A percentile compares a stretch with the other conserved stretches of the same genome.
phyloP scores from a whole-genome alignment of 2,329 filamentous ascomycete genomes.

The Fusarium nematophilum region DNA sequence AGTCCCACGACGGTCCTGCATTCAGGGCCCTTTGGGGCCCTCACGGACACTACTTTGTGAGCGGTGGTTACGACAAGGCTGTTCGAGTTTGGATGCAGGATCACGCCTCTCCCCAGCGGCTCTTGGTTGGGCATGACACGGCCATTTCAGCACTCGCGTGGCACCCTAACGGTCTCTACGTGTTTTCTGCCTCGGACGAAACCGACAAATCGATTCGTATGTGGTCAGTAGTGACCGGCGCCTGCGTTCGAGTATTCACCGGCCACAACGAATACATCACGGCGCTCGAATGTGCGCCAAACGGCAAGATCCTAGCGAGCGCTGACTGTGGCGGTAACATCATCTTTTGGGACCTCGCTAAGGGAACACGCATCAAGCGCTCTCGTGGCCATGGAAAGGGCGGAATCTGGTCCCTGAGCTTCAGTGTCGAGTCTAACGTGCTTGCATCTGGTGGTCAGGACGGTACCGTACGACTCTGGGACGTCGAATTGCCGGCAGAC shows the following conservation, averaged over 20 bases:
- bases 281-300: constrained; percentile 84
- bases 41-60: constrained; percentile 94
- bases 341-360: constrained; percentile 92
- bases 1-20: constrained; percentile 89
- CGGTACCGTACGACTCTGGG: constrained; percentile 93
- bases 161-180: constrained; percentile 93
- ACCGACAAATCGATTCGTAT: constrained; percentile 92
- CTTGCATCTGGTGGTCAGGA: constrained; percentile 92
- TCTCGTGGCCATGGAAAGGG: constrained; percentile 94
- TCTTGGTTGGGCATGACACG: constrained; percentile 93
- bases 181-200: constrained; percentile 91
- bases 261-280: constrained; percentile 92
- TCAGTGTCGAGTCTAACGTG: constrained; percentile 91
- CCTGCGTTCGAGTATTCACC: constrained; percentile 89
- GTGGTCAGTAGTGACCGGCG: constrained; percentile 93
- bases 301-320: constrained; percentile 90
- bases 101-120: constrained; percentile 86
- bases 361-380: constrained; percentile 86
- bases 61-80: constrained; percentile 88
- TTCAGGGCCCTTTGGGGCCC: constrained; percentile 92
- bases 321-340: constrained; percentile 91
- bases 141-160: constrained; percentile 92
- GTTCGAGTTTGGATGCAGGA: constrained; percentile 93
- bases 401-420: constrained; percentile 92
- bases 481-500: constrained; percentile 79